Conservation (phyloP, 2,329 filamentous ascomycete species). For the Aspergillus ochraceus region DNA sequence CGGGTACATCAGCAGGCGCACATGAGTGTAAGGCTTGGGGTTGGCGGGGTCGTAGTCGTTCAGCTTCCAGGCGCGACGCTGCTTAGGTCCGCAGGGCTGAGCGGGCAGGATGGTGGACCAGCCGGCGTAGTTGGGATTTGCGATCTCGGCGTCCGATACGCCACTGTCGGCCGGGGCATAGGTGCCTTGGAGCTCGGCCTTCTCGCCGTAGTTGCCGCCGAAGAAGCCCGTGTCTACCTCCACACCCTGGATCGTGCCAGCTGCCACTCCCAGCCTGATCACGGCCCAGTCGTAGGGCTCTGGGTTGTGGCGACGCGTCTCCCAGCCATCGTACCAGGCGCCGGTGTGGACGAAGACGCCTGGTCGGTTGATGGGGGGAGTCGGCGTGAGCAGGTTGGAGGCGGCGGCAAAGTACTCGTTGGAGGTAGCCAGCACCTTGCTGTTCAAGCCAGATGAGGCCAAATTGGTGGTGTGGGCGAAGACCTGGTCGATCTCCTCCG, state of each 20-base stretch:
- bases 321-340: slow-evolving; percentile 67
- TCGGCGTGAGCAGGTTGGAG: slow-evolving; percentile 59
- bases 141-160: slow-evolving; percentile 31
- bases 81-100: slow-evolving; percentile 41
- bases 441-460: slow-evolving; percentile 49
- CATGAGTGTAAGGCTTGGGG: slow-evolving; percentile 42
- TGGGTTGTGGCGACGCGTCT: slow-evolving; percentile 61
- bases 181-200: slow-evolving; percentile 41
- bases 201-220: slow-evolving; percentile 47
- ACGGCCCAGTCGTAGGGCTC: slow-evolving; percentile 61
- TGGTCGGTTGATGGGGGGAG: slow-evolving; percentile 55
- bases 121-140: slow-evolving; percentile 31
- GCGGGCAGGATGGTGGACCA: slow-evolving; percentile 43
- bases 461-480: slow-evolving; percentile 57
- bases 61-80: slow-evolving; percentile 44
- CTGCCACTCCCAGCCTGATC: slow-evolving; percentile 56
- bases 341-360: slow-evolving; percentile 61
- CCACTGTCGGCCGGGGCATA: slow-evolving; percentile 22
- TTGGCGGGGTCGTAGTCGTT: slow-evolving; percentile 21
- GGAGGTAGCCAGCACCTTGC: slow-evolving; percentile 55
- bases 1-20: slow-evolving; percentile 47
- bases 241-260: slow-evolving; percentile 40
- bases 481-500: slow-evolving; percentile 53
- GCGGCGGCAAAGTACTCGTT: slow-evolving; percentile 64
- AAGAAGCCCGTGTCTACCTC: slow-evolving; percentile 49